Conservation (phyloP, 345 rosid species). For the Carallia brachiata region DNA sequence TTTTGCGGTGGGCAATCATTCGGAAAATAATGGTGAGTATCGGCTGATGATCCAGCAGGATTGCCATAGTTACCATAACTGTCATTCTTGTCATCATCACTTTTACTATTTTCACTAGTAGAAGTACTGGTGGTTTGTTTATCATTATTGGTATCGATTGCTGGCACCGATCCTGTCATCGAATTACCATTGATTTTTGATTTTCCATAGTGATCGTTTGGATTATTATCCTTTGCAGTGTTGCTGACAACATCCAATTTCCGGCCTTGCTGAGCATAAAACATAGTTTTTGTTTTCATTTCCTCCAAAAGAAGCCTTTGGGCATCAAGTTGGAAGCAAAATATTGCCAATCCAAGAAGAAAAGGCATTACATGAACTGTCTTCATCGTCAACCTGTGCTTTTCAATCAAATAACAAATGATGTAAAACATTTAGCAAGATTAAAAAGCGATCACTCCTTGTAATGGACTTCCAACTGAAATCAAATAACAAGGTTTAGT, state of each 20-base stretch:
- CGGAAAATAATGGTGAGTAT: constrained; percentile 23
- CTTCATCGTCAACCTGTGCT: constrained; percentile 25
- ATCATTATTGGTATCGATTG: not conserved
- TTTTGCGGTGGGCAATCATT: constrained; percentile 25
- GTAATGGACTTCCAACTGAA: not conserved
- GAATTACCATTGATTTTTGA: not conserved
- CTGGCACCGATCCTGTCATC: not conserved
- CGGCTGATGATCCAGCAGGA: constrained; percentile 29
- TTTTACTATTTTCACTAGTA: not conserved
- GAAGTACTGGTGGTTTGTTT: not conserved
- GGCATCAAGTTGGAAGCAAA: constrained; percentile 25
- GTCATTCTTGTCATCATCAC: constrained; percentile 21
- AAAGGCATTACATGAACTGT: constrained; percentile 8
- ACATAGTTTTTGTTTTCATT: not conserved
- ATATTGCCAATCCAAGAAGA: constrained; percentile 15
- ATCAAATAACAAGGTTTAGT: not conserved
- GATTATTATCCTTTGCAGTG: not conserved
- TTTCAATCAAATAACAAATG: not conserved
- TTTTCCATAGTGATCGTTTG: constrained; percentile 9
- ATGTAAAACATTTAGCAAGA: not conserved
- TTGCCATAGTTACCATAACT: constrained; percentile 20
- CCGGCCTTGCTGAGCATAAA: not conserved
- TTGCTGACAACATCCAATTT: not conserved
- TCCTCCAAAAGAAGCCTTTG: constrained; percentile 15
- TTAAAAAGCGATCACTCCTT: not conserved